Percentiles rank a stretch among this genome's conserved stretches.
Conservation (phyloP, 495 filamentous ascomycete genomes). For the Penicillium canariense region DNA sequence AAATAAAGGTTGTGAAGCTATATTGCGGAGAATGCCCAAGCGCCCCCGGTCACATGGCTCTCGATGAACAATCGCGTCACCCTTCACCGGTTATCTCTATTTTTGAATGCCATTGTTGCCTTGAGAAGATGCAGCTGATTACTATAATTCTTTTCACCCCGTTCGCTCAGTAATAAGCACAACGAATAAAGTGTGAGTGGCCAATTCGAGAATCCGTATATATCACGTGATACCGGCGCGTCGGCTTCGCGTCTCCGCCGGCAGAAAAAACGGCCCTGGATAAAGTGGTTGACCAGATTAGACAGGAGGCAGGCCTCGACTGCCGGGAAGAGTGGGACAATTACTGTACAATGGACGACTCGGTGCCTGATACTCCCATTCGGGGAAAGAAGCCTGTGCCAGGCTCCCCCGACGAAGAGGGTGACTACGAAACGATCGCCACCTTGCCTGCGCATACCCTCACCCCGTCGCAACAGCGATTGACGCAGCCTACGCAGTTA, state of each 20-base stretch:
- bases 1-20: conserved; percentile 8
- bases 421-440: conserved; percentile 56
- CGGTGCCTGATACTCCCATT: conserved; percentile 47
- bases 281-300: conserved; percentile 2
- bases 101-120: no score
- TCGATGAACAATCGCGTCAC: background rate
- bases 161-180: no score
- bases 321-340: conserved; percentile 3
- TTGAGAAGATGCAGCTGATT: background rate
- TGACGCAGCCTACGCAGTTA: conserved; percentile 74
- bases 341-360: conserved; percentile 35
- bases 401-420: conserved; percentile 35
- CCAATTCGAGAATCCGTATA: conserved; percentile 5
- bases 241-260: conserved; percentile 26
- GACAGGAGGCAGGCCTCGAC: conserved; percentile 15
- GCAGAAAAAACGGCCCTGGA: conserved; percentile 30
- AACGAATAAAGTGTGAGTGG: background rate
- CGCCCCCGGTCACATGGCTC: conserved; percentile 13
- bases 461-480: conserved; percentile 44
- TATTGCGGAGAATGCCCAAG: conserved; percentile 21
- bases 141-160: background rate
- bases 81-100: background rate
- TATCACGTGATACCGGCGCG: conserved; percentile 27
- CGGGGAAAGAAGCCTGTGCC: conserved; percentile 46
- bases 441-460: conserved; percentile 52